These are phyloP conservation scores for Suillus alpinus DNA, from an alignment of 768 basidiomycete species.

Conservation along the genomic window DNA sequence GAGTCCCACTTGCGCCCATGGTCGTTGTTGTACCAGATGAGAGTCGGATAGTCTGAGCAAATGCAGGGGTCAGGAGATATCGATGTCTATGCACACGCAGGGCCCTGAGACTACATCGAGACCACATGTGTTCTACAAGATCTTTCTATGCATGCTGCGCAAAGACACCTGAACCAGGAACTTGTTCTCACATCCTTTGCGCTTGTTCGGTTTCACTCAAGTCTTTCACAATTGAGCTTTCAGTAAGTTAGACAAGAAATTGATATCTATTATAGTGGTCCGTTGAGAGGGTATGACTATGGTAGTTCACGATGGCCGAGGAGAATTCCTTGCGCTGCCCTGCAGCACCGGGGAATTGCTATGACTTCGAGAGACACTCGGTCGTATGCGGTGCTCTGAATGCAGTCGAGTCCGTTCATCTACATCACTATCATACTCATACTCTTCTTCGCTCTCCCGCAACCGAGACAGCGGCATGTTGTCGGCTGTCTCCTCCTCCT, in stretches of 20 bases:
- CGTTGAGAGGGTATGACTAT: conserved; percentile 17
- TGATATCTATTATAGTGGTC: conserved; percentile 26
- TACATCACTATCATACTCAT: conserved; percentile 43
- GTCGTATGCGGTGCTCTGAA: conserved; percentile 24
- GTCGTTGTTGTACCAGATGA: conserved; percentile 14
- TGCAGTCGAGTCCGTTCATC: conserved; percentile 41
- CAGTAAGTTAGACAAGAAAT: neutral
- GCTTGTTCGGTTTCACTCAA: conserved; percentile 11
- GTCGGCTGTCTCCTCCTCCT: conserved; percentile 46
- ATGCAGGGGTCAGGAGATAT: conserved; percentile 17
- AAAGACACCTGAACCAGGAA: neutral
- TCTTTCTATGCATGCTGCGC: neutral
- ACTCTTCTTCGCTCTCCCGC: conserved; percentile 62
- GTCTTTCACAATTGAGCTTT: neutral
- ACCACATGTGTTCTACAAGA: conserved; percentile 24
- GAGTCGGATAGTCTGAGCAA: conserved; percentile 6
- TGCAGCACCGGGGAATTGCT: conserved; percentile 48
- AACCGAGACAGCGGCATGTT: conserved; percentile 59
- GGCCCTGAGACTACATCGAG: neutral
- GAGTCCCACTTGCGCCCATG: conserved; percentile 38
- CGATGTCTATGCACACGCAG: conserved; percentile 20
- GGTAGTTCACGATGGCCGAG: conserved; percentile 15
- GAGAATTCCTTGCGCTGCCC: conserved; percentile 24
- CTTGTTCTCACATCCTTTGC: conserved; percentile 12
- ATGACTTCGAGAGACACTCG: conserved; percentile 48